Conservation (phyloP, 140 eudicot species). For the Cichorium intybus region DNA sequence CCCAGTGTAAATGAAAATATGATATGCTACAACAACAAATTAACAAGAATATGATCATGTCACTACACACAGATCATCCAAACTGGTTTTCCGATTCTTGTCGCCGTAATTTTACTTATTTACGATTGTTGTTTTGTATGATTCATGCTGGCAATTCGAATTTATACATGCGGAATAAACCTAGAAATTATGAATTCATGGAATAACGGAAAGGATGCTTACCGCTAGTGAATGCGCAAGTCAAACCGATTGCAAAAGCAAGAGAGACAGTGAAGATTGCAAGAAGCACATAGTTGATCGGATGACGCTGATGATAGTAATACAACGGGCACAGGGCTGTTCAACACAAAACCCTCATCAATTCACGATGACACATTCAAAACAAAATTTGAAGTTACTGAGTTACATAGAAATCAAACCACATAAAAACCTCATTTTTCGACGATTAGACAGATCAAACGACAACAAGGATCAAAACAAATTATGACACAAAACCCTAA, state of each 20-base stretch:
- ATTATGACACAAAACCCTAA: neutral
- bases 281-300: conserved; percentile 66
- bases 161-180: neutral
- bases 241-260: conserved; percentile 62
- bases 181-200: neutral
- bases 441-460: too few species aligned
- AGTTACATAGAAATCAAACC: neutral
- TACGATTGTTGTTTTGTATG: neutral
- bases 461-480: neutral
- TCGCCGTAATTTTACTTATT: too few species aligned
- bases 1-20: too few species aligned
- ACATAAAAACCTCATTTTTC: neutral
- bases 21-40: too few species aligned
- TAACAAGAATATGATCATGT: too few species aligned
- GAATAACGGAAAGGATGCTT: conserved; percentile 20
- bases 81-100: too few species aligned
- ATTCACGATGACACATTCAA: neutral
- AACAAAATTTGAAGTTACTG: neutral
- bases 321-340: conserved; percentile 68
- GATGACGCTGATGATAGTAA: conserved; percentile 66
- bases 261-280: conserved; percentile 62
- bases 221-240: conserved; percentile 80
- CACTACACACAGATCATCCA: too few species aligned
- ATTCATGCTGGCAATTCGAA: neutral
- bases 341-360: conserved; percentile 9